These are phyloP conservation scores for Rhypophila decipiens DNA, from an alignment of 495 filamentous ascomycete genomes.

Conservation along the genomic window DNA sequence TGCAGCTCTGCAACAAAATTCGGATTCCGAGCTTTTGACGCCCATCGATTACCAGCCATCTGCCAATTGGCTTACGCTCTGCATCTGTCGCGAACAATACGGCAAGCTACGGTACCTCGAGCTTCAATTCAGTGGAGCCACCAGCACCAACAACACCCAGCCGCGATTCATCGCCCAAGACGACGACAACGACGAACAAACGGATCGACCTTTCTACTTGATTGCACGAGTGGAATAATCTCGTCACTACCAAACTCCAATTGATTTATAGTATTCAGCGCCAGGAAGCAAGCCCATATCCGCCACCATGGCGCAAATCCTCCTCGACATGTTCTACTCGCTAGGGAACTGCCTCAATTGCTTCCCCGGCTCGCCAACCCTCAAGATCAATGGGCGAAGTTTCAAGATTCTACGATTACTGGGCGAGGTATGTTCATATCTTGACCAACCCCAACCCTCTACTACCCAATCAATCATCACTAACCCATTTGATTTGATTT, in stretches of 20 bases:
- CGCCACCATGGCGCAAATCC: slow-evolving; percentile 67
- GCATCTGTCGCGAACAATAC: no score
- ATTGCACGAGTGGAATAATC: no score
- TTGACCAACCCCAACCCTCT: not conserved
- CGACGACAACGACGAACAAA: not conserved
- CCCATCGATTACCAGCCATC: no score
- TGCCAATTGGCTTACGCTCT: no score
- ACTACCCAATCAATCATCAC: not conserved
- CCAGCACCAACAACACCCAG: no score
- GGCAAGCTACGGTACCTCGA: no score
- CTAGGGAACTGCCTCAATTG: slow-evolving; percentile 92
- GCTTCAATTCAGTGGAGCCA: no score
- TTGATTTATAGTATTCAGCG: no score
- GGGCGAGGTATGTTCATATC: slow-evolving; percentile 59
- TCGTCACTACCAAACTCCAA: no score
- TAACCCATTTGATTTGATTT: not conserved
- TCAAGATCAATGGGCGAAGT: slow-evolving; percentile 90
- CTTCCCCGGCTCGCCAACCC: slow-evolving; percentile 84
- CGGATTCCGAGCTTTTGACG: no score
- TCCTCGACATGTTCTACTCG: slow-evolving; percentile 84
- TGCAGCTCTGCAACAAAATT: no score
- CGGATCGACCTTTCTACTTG: not conserved
- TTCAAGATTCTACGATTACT: slow-evolving; percentile 93
- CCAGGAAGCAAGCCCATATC: not conserved
- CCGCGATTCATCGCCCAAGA: not conserved